These are phyloP conservation scores for Jackrogersella multiformis DNA, from an alignment of 495 filamentous ascomycete genomes.

Conservation along the genomic window DNA sequence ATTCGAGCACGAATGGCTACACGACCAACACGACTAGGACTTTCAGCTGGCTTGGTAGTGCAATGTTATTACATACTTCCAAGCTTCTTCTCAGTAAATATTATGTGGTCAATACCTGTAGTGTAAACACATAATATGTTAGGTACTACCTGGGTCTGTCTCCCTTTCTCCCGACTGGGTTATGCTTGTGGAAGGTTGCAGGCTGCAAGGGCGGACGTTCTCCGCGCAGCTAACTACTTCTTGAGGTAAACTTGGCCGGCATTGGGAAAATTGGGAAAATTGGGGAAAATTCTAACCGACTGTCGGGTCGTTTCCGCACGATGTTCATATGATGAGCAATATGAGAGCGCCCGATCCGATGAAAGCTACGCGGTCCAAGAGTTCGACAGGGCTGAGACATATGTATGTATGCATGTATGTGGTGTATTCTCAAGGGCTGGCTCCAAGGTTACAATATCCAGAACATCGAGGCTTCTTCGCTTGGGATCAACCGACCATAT, in stretches of 20 bases:
- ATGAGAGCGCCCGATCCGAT: conserved; percentile 29
- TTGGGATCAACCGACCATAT: conserved; percentile 2
- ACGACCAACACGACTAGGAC: background rate
- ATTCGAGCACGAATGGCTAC: conserved; percentile 30
- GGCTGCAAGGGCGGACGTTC: conserved; percentile 18
- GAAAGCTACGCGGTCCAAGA: conserved; percentile 20
- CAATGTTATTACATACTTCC: background rate
- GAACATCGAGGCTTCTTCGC: background rate
- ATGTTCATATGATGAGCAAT: conserved; percentile 43
- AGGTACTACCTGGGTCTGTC: too few species aligned
- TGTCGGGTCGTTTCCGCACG: conserved; percentile 37
- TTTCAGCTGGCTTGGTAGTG: conserved; percentile 32
- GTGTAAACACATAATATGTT: too few species aligned
- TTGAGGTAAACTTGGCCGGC: conserved; percentile 31
- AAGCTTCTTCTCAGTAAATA: background rate
- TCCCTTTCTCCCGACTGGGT: conserved; percentile 18
- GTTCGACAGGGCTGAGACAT: conserved; percentile 46
- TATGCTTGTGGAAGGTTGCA: too few species aligned
- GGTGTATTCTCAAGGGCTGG: background rate
- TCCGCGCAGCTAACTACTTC: conserved; percentile 23
- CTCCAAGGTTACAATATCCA: background rate
- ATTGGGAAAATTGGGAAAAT: conserved; percentile 32
- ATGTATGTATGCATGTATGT: background rate
- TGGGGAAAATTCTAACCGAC: conserved; percentile 25
- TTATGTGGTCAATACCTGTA: too few species aligned